Evolutionary conservation across 2,329 filamentous ascomycete genomes (phyloP).

Genomic region (Cladosporium sp.): DNA sequence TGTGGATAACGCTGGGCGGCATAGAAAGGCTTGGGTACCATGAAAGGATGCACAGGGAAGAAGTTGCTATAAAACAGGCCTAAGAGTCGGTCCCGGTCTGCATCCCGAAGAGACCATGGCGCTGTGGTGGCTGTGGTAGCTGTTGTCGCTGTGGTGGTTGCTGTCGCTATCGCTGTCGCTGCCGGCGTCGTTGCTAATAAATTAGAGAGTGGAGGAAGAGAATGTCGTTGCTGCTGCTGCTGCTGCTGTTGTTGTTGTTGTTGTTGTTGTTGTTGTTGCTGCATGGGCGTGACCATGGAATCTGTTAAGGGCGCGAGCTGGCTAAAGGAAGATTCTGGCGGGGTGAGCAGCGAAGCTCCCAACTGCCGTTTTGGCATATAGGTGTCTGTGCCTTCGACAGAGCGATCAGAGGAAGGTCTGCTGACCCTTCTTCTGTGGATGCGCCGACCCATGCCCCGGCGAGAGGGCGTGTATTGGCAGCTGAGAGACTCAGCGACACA

Average conservation of each 20-base stretch:
- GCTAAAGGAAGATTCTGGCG: background rate
- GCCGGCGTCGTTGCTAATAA: too few relatives aligned
- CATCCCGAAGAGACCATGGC: background rate
- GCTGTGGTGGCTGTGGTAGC: background rate
- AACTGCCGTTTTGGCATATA: background rate
- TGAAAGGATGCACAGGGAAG: slow-evolving; percentile 53
- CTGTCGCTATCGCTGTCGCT: too few relatives aligned
- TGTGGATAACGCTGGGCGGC: slow-evolving; percentile 38
- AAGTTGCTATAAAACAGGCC: slow-evolving; percentile 55
- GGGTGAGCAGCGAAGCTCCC: background rate
- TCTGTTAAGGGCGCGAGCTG: background rate
- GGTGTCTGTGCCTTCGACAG: background rate
- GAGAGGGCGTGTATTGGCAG: slow-evolving; percentile 70
- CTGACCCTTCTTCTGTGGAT: background rate
- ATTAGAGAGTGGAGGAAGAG: background rate
- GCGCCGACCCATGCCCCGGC: slow-evolving; percentile 66
- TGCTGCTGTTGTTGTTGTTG: background rate
- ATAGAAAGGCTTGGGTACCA: slow-evolving; percentile 46
- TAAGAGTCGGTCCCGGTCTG: slow-evolving; percentile 38
- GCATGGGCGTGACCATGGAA: background rate
- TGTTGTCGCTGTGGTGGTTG: background rate
- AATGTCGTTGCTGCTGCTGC: background rate
- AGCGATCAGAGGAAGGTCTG: background rate
- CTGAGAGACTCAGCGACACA: slow-evolving; percentile 56
- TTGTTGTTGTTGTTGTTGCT: background rate